Base-by-base conservation (phyloP, 2,329 filamentous ascomycete species). In the Nothomitra cinnamomea region DNA sequence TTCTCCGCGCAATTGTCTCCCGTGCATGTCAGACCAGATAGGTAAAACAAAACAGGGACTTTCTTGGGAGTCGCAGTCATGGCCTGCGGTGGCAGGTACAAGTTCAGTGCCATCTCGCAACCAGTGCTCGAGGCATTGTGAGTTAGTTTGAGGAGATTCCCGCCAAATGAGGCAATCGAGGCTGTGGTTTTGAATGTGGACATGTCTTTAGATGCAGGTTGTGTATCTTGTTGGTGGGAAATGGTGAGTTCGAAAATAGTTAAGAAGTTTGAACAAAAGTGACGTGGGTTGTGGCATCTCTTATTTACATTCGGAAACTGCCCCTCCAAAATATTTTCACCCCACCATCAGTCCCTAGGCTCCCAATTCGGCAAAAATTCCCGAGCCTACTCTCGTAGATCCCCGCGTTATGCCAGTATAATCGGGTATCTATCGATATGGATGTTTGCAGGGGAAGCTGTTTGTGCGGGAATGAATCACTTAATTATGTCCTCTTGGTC, bases 21-120 rank as follows among this genome's bases (percentile, higher is more conserved):
- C 1, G 88, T 90, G 75, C 92, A 98, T 57, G 92, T 96, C 57
- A 98, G 75, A 52, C 92, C 92, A 13, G 90, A 90, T 56, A 98
- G 82, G 70, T 90, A 98, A 71, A 95, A 82, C 55, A 98, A 78
- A 28, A 96, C 79, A 22, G 92, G 92, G 1, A 87, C 80, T 62
- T 84, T 85, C 54, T 73, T 67, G 41, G 76, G 72, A 1, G 68
- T 53, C 51, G 68, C 61, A 15, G 67, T 61, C 57, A 75, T 69
- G 54, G 85, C 79, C 62, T 82, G 74, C 1, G 86, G 80, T 22
- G 92, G 92, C 2, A 98, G 77, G 73, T 86, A 98, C 62, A 98
- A 76, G 72, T 94, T 94, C 64, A 96, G 79, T 65, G 79, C 80
- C 90, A 96, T 98, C 62, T 88, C 81, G 60, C 87, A 95, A 61